phyloP scores from a whole-genome alignment of 176 grass and related monocot genomes.

The Oryza officinalis region DNA sequence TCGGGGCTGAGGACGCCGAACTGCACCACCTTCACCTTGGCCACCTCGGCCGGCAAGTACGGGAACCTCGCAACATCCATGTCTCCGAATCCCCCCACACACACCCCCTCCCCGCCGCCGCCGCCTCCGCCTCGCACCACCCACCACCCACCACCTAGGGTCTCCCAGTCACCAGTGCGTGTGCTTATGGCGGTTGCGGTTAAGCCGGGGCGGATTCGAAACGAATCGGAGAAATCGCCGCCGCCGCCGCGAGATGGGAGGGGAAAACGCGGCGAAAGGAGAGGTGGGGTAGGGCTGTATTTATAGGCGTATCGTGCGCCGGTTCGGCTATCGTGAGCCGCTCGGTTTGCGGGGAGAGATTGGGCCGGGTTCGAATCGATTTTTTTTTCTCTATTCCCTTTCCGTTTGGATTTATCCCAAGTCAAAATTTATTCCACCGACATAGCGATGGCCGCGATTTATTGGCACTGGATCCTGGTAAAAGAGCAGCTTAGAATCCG shows the following conservation, averaged over 20 bases:
- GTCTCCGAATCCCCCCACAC: neutral
- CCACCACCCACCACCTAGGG: slow-evolving; percentile 42
- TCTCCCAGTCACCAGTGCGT: neutral
- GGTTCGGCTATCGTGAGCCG: neutral
- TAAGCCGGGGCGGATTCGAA: neutral
- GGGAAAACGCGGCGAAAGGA: neutral
- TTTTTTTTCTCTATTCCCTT: too few relatives aligned
- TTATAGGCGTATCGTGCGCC: slow-evolving; percentile 60
- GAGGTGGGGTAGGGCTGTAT: slow-evolving; percentile 12
- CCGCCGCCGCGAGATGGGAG: neutral
- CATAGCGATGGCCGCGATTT: too few relatives aligned
- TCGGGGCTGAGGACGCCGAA: slow-evolving; percentile 98
- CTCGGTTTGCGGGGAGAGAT: neutral
- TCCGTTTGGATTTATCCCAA: too few relatives aligned
- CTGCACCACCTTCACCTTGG: slow-evolving; percentile 85
- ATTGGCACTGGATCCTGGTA: too few relatives aligned
- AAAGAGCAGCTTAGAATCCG: too few relatives aligned
- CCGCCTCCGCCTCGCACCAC: neutral
- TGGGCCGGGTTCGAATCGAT: too few relatives aligned
- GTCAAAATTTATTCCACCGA: too few relatives aligned
- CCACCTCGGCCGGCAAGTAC: slow-evolving; percentile 91
- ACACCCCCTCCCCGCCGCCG: neutral
- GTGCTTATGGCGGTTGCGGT: slow-evolving; percentile 7
- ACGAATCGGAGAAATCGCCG: neutral
- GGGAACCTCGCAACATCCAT: slow-evolving; percentile 91